Conservation (phyloP, 1,284 basidiomycete genomes). For the Cutaneotrichosporon daszewskae region DNA sequence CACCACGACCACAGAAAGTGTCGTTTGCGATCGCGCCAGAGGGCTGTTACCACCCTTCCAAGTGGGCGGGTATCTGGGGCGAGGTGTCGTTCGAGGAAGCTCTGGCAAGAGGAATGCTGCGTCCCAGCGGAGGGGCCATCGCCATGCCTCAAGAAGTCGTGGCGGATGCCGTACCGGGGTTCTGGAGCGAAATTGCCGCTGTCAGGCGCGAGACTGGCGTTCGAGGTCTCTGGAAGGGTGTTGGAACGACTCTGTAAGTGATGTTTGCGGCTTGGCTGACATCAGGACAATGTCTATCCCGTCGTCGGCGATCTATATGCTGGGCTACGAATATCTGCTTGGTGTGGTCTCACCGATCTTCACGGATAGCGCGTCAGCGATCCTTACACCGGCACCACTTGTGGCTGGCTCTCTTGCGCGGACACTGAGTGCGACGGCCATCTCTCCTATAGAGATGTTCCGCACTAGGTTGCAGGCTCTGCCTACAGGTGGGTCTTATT, state of each 20-base stretch:
- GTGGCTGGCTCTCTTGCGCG: constrained; percentile 77
- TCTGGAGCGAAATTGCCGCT: constrained; percentile 70
- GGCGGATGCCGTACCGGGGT: constrained; percentile 50
- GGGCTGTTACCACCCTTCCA: constrained; percentile 45
- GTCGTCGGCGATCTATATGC: constrained; percentile 88
- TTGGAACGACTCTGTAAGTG: constrained; percentile 75
- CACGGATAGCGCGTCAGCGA: constrained; percentile 28
- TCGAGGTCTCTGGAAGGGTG: constrained; percentile 81
- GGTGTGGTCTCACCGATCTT: constrained; percentile 38
- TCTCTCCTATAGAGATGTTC: constrained; percentile 87
- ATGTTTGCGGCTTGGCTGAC: not conserved
- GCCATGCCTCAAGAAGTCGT: too few species aligned
- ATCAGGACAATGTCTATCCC: constrained; percentile 82
- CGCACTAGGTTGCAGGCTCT: constrained; percentile 87
- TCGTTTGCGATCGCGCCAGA: constrained; percentile 22
- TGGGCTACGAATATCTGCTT: constrained; percentile 88
- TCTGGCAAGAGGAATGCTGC: constrained; percentile 19
- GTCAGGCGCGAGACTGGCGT: constrained; percentile 71
- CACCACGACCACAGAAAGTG: not conserved
- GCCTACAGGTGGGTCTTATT: constrained; percentile 49
- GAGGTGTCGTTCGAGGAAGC: constrained; percentile 40
- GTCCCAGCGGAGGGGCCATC: not conserved
- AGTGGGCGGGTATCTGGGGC: constrained; percentile 48
- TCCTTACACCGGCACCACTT: constrained; percentile 63
- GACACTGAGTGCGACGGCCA: constrained; percentile 69